Evolutionary conservation across 345 rosid species (phyloP).

Genomic region (Aegle marmelos): DNA sequence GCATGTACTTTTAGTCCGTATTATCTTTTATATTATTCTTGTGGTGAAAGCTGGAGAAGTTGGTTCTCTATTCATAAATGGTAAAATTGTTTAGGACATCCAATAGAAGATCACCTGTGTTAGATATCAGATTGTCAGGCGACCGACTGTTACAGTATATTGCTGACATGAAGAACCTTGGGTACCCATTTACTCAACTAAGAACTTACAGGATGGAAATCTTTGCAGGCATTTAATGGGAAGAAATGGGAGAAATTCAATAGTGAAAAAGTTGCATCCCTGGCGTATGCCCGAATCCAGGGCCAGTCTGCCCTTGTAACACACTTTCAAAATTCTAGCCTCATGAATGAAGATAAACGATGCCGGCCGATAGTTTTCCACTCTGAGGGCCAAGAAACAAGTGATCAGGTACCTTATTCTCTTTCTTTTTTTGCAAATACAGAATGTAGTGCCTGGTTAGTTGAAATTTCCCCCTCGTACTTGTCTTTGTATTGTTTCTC

Average conservation of each 20-base stretch:
- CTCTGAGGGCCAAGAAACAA: conserved; percentile 53
- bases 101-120: not conserved
- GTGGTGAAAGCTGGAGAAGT: not conserved
- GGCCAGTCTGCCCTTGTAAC: conserved; percentile 88
- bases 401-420: conserved; percentile 54
- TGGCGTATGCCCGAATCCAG: conserved; percentile 94
- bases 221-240: conserved; percentile 76
- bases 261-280: conserved; percentile 87
- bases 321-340: conserved; percentile 85
- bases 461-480: not conserved
- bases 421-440: not conserved
- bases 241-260: conserved; percentile 97
- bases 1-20: not conserved
- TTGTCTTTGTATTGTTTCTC: conserved; percentile 1
- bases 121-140: not conserved
- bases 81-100: not conserved
- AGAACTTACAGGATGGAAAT: conserved; percentile 10
- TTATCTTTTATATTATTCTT: not conserved
- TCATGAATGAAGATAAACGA: conserved; percentile 80
- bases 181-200: not conserved
- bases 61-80: not conserved
- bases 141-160: not conserved
- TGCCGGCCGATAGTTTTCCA: conserved; percentile 75
- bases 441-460: not conserved
- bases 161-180: not conserved